A percentile compares a stretch with the other conserved stretches of the same genome.
Evolutionary conservation across 2,329 filamentous ascomycete genomes (phyloP).

Genomic region (Hypocreales sp.): DNA sequence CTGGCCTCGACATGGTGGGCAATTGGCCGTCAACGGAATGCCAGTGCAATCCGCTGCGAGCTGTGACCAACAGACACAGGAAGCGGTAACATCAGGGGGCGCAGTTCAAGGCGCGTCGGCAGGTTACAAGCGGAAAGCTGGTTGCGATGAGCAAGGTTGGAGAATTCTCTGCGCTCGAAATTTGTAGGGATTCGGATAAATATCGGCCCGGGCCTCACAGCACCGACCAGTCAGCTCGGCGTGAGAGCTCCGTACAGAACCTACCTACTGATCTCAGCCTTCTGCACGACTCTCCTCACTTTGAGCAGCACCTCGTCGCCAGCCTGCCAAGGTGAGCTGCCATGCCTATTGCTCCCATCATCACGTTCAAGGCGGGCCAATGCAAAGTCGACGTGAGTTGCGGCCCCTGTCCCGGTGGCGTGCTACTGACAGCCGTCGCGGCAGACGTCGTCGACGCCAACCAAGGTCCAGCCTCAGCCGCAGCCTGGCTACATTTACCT

Average conservation of each 20-base stretch:
- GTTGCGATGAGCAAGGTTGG: background rate
- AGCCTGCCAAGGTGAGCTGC: conserved; percentile 3
- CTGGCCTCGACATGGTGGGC: background rate
- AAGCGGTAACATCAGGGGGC: no score
- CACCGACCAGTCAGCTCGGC: conserved; percentile 10
- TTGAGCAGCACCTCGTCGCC: background rate
- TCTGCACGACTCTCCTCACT: conserved; percentile 1
- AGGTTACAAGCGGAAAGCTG: background rate
- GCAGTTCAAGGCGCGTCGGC: background rate
- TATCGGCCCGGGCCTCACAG: conserved; percentile 6
- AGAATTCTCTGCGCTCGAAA: conserved; percentile 1
- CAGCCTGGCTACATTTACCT: conserved; percentile 83
- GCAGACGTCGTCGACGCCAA: conserved; percentile 36
- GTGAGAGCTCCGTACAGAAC: conserved; percentile 25
- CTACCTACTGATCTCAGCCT: conserved; percentile 6
- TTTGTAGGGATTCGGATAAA: conserved; percentile 5
- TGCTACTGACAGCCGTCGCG: conserved; percentile 7
- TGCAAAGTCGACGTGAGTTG: conserved; percentile 66
- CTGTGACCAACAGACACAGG: no score
- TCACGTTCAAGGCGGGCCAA: conserved; percentile 91
- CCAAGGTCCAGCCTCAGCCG: conserved; percentile 56
- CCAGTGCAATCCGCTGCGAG: no score
- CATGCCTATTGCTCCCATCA: conserved; percentile 76
- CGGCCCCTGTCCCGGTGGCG: conserved; percentile 6
- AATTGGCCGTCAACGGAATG: no score